Evolutionary conservation across 192 early-diverging fungal species (phyloP), one percentile per base, ranked within the genome.

Genomic region (Umbelopsis sp.): DNA sequence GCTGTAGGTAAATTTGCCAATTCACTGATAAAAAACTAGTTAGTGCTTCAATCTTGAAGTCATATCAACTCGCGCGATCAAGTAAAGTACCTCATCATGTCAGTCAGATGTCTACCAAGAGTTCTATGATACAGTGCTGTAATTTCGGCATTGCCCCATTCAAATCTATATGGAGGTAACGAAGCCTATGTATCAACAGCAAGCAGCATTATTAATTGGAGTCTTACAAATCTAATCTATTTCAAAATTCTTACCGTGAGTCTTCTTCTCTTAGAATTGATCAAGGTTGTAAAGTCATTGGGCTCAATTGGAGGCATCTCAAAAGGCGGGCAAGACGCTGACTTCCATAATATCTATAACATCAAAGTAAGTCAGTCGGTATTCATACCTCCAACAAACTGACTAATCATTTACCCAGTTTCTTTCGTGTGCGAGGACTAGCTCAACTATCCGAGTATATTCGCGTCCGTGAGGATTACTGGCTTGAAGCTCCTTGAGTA

Each of bases 321-420:
- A 77, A 94, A 94, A 8, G 86, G 71, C 47, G 82, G 81, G 77
- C 95, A 97, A 10, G 84, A 87, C 55, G 86, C 88, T 49, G 87
- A 81, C 69, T 97, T 97, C 94, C 94, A 96, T 71, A 84, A 82
- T 20, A 88, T 84, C 89, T 89, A 69, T 49, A 8, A 48, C 4
- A 64, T 18, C 66, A 18, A 18, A 21, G 20, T 11, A 1, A 47
- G n/a, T 45, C 3, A 58, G 45, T 41, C 22, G 0, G 13, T 50
- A 30, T 48, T 33, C 2, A 46, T 49, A 44, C 18, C 23, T 67
- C 23, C 1, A 3, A 15, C 49, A 44, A 37, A 66, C n/a, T 22
- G 15, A 16, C 45, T 65, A 46, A 41, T 45, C 20, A 30, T 72
- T 67, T 75, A 91, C 85, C 95, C 94, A 95, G 64, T 84, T 82